phyloP scores from a whole-genome alignment of 2,329 filamentous ascomycete species.

The Calonectria leucothoes region DNA sequence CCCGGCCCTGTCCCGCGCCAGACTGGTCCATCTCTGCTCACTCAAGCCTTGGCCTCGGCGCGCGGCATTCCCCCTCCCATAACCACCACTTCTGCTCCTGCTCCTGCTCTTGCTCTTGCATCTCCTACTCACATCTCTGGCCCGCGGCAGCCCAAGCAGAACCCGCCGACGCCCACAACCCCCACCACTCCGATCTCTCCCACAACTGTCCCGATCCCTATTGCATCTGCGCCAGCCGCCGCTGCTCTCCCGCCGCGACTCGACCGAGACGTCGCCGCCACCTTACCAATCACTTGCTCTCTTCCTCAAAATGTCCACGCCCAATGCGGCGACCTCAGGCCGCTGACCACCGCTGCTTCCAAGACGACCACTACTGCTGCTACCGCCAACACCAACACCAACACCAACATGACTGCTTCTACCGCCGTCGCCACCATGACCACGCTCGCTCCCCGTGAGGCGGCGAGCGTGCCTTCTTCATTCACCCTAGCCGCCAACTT shows the following conservation, averaged over 20 bases:
- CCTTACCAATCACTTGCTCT: slow-evolving; percentile 22
- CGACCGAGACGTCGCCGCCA: slow-evolving; percentile 35
- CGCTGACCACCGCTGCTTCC: slow-evolving; percentile 51
- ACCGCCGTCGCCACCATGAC: slow-evolving; percentile 47
- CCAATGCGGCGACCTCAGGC: slow-evolving; percentile 49
- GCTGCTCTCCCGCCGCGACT: slow-evolving; percentile 23
- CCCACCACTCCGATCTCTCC: slow-evolving; percentile 24
- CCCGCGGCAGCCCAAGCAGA: slow-evolving; percentile 37
- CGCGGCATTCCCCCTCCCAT: slow-evolving; percentile 57
- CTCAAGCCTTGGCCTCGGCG: slow-evolving; percentile 69
- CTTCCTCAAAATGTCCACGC: slow-evolving; percentile 48
- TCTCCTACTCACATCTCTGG: slow-evolving; percentile 21
- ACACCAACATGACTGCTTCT: slow-evolving; percentile 48
- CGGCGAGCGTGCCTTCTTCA: slow-evolving; percentile 46
- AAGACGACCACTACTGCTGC: slow-evolving; percentile 44
- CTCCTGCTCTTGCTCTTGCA: slow-evolving; percentile 2
- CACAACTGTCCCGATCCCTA: slow-evolving; percentile 2
- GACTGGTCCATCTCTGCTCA: slow-evolving; percentile 66
- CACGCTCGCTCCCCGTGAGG: slow-evolving; percentile 42
- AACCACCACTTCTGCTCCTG: slow-evolving; percentile 19
- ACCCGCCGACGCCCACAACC: slow-evolving; percentile 42
- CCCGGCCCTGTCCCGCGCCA: slow-evolving; percentile 52
- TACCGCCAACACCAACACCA: slow-evolving; percentile 45
- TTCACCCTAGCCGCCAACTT: slow-evolving; percentile 47
- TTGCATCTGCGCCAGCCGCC: slow-evolving; percentile 6